Conservation (phyloP, 78 protist species). For the Capsaspora owczarzaki region DNA sequence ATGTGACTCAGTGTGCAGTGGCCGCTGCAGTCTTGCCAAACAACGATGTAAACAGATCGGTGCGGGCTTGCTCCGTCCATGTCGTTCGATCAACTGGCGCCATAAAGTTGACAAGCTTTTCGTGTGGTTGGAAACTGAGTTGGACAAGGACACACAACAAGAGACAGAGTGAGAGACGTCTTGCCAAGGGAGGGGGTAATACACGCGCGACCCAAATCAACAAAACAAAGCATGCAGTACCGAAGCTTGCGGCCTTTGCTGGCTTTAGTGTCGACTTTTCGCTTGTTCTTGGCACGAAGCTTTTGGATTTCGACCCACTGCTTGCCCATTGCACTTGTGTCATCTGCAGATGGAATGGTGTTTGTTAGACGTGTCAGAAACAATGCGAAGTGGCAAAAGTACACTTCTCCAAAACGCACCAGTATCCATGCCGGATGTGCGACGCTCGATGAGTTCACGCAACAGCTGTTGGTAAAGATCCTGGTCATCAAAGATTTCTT, state of each 20-base stretch:
- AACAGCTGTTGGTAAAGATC: not conserved
- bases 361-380: too few species aligned
- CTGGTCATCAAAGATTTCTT: not conserved
- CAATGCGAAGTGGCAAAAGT: not conserved
- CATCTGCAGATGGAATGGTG: not conserved
- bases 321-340: not conserved
- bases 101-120: not conserved
- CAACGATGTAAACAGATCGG: not conserved
- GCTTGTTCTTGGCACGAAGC: not conserved
- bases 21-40: not conserved
- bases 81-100: not conserved
- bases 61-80: not conserved
- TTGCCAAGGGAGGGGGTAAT: not conserved
- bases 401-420: not conserved
- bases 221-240: not conserved
- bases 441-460: not conserved
- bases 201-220: not conserved
- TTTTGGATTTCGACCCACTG: not conserved
- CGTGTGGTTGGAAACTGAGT: not conserved
- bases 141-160: not conserved
- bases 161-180: not conserved
- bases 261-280: not conserved
- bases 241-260: not conserved
- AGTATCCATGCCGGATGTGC: not conserved
- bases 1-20: not conserved